These are phyloP conservation scores for Chlamydomonas incerta DNA, from an alignment of 139 green algal genomes.

Conservation along the genomic window DNA sequence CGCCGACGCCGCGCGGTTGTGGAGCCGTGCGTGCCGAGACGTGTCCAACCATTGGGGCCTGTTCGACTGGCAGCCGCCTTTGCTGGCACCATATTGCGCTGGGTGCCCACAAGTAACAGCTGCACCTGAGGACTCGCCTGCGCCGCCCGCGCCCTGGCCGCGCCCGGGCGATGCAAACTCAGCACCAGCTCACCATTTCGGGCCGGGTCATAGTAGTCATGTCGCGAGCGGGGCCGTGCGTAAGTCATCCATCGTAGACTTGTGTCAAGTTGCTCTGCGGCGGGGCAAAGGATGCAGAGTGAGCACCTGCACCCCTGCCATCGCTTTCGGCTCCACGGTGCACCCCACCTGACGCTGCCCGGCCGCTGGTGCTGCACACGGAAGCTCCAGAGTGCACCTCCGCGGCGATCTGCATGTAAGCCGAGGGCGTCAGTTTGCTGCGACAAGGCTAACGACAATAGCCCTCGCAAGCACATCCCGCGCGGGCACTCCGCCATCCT, in stretches of 20 bases:
- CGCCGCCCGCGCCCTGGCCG: neutral
- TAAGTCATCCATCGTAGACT: neutral
- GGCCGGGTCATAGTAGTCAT: slow-evolving; percentile 2
- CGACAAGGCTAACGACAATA: no score
- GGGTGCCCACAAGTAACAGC: no score
- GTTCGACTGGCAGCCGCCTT: no score
- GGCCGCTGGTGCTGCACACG: slow-evolving; percentile 18
- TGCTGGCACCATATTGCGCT: no score
- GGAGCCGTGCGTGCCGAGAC: no score
- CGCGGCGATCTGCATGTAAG: neutral
- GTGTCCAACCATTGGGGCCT: no score
- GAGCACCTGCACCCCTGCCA: neutral
- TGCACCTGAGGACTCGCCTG: neutral
- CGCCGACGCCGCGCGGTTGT: no score
- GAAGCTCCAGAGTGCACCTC: neutral
- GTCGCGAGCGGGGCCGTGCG: neutral
- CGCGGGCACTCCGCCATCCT: no score
- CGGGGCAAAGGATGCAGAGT: no score
- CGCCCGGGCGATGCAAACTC: neutral
- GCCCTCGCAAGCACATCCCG: no score
- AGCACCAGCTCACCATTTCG: slow-evolving; percentile 16
- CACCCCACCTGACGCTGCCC: neutral
- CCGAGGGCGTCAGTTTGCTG: no score
- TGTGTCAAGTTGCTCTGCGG: neutral
- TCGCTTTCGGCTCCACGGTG: neutral